Base-by-base conservation (phyloP, 306 rosid species). In the Fragaria ananassa region DNA sequence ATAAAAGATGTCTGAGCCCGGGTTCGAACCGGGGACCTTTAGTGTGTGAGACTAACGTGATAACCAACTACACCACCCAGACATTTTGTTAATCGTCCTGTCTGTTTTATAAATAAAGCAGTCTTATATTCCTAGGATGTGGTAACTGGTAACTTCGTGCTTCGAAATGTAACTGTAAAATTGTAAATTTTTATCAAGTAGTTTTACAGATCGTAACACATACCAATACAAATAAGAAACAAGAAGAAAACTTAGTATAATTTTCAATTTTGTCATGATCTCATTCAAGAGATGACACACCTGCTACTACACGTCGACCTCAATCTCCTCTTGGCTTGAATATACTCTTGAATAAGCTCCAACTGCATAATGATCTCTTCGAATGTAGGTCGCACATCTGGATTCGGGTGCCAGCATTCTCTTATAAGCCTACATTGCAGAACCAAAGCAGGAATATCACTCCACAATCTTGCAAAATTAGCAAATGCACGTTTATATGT, bases 21-120 rank as follows among this genome's bases (percentile, higher is more conserved):
- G 92, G 89, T 87, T 89, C 84, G 92, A 89, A 86, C 92, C 87
- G 90, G 89, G 90, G 93, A 89, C 92, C 92, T 89, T 83, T 83
- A 89, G 93, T 87, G 93, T 86, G 96, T 91, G 91, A 89, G 96
- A 89, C 93, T 89, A 86, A 85, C 91, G 86, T 89, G 96, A 91
- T 91, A 91, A 91, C 97, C 91, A 44, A 84, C 92, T 86, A 89
- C 92, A 86, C 91, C 86, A 87, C 89, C 91, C 87, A 86, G 91
- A 89, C 93, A 0, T 0, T 0, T 18, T 23, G 18, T 0, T 14
- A 6, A 0, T 2, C 0, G 3, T 1, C 1, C 15, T 0, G 5
- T 46, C 51, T 46, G 4, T 46, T 45, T 42, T 41, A 0, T 42
- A 37, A 37, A 37, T 37, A 31, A 3, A 31, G 4, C 0, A 31